These are phyloP conservation scores for Lipomyces oligophaga DNA, from an alignment of 805 yeast species.

Conservation along the genomic window DNA sequence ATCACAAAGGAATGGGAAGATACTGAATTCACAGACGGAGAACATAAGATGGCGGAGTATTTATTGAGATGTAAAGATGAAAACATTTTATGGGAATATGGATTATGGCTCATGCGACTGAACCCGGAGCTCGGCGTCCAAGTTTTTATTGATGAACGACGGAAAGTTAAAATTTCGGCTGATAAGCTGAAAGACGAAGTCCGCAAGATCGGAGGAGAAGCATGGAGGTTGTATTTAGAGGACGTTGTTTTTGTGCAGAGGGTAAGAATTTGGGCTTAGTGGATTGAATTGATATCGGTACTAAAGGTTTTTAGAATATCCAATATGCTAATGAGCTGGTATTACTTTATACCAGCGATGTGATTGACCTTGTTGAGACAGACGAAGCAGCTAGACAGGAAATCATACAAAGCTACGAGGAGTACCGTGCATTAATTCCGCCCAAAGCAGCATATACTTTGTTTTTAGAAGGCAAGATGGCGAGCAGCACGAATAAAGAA, in stretches of 20 bases:
- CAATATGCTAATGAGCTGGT: conserved; percentile 37
- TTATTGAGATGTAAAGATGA: conserved; percentile 31
- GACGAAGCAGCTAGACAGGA: conserved; percentile 21
- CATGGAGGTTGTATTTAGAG: conserved; percentile 39
- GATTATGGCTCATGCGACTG: conserved; percentile 37
- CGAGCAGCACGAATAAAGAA: conserved; percentile 16
- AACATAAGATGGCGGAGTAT: conserved; percentile 32
- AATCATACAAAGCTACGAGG: conserved; percentile 30
- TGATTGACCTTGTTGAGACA: conserved; percentile 32
- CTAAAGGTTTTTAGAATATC: conserved; percentile 26
- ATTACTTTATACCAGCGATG: conserved; percentile 36
- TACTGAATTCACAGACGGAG: conserved; percentile 30
- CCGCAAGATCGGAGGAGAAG: conserved; percentile 36
- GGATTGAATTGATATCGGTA: neutral
- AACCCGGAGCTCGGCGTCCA: conserved; percentile 36
- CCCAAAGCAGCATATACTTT: conserved; percentile 38
- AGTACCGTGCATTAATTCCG: conserved; percentile 31
- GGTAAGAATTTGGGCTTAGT: neutral
- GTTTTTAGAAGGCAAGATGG: conserved; percentile 24
- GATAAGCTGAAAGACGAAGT: conserved; percentile 34
- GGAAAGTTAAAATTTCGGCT: conserved; percentile 32
- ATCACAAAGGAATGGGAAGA: conserved; percentile 33
- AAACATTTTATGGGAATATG: conserved; percentile 40
- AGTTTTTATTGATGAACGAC: conserved; percentile 34
- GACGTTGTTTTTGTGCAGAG: conserved; percentile 33